A percentile compares a stretch with the other conserved stretches of the same genome.
phyloP scores from a whole-genome alignment of 306 rosid species.

The Arachis hypogaea region DNA sequence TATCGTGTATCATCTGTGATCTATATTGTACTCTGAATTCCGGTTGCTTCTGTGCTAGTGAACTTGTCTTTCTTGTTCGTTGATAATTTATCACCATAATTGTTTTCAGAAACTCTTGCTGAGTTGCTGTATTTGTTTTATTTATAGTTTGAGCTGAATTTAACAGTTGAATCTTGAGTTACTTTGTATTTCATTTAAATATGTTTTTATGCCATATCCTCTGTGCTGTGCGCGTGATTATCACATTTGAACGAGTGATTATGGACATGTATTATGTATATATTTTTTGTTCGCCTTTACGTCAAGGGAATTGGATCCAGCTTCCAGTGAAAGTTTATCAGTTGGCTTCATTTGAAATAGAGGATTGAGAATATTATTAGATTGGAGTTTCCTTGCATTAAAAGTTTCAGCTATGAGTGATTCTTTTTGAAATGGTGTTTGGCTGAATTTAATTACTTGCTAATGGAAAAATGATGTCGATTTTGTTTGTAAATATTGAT shows the following conservation, averaged over 20 bases:
- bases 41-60: neutral
- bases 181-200: neutral
- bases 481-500: neutral
- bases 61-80: constrained; percentile 47
- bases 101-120: constrained; percentile 7
- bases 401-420: constrained; percentile 9
- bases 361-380: constrained; percentile 5
- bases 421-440: constrained; percentile 26
- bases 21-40: constrained; percentile 27
- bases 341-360: constrained; percentile 15
- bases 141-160: neutral
- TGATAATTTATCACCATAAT: neutral
- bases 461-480: neutral
- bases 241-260: constrained; percentile 20
- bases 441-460: constrained; percentile 11
- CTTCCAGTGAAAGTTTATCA: constrained; percentile 32
- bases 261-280: neutral
- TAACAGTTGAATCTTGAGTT: neutral
- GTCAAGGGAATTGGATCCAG: constrained; percentile 31
- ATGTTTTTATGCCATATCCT: constrained; percentile 6
- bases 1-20: constrained; percentile 13
- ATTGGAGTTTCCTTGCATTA: neutral
- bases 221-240: neutral
- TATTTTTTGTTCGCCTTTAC: neutral
- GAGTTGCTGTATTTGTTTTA: neutral